Evolutionary conservation across 306 rosid species (phyloP).

Genomic region (Abrus precatorius): DNA sequence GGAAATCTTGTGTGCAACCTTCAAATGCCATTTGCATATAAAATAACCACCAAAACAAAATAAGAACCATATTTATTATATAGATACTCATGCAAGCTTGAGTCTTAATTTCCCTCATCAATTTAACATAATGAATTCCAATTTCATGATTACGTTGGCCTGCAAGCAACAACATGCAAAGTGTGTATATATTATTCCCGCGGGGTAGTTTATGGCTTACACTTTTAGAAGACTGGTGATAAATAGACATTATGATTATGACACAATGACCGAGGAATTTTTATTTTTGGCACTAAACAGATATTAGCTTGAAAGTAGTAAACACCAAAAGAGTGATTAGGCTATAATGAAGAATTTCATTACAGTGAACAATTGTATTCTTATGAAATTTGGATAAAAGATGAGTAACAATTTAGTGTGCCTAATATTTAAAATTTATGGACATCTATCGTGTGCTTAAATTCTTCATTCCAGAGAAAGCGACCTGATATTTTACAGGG

Average conservation of each 20-base stretch:
- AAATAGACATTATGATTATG: slow-evolving; percentile 27
- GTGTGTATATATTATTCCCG: neutral
- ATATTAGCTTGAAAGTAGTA: neutral
- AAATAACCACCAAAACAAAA: neutral
- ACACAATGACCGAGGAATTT: neutral
- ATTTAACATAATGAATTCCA: slow-evolving; percentile 11
- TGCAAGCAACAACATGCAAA: neutral
- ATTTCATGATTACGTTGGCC: slow-evolving; percentile 5
- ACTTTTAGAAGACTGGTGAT: neutral
- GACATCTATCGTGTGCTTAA: slow-evolving; percentile 28
- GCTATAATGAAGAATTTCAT: neutral
- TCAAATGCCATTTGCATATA: slow-evolving; percentile 12
- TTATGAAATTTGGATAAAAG: slow-evolving; percentile 1
- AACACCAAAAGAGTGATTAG: neutral
- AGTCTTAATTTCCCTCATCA: slow-evolving; percentile 23
- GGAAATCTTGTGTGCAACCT: slow-evolving; percentile 2
- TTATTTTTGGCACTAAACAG: neutral
- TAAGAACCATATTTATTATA: slow-evolving; percentile 17
- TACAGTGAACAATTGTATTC: neutral
- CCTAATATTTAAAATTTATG: neutral
- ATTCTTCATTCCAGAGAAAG: slow-evolving; percentile 39
- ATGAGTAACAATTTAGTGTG: neutral
- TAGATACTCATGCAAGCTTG: neutral
- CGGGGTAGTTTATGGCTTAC: slow-evolving; percentile 13
- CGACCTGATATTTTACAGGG: slow-evolving; percentile 10